Conservation (phyloP, 257 asterid species). For the Gardenia jasminoides region DNA sequence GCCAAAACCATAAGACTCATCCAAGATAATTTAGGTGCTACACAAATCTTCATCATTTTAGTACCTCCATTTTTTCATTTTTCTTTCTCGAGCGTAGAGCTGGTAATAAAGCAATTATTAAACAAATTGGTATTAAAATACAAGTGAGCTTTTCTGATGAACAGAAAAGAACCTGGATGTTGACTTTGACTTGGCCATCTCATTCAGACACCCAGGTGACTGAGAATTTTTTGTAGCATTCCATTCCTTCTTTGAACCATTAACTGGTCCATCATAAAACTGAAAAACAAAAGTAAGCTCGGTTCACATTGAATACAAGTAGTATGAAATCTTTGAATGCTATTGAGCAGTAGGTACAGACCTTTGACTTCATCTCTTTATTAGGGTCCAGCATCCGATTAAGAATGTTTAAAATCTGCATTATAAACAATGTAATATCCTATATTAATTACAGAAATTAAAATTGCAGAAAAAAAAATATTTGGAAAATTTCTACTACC, state of each 20-base stretch:
- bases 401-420: constrained; percentile 77
- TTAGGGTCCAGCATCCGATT: constrained; percentile 77
- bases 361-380: constrained; percentile 71
- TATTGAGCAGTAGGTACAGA: constrained; percentile 26
- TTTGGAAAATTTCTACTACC: constrained; percentile 43
- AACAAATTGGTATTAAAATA: neutral
- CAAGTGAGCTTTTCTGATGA: constrained; percentile 8
- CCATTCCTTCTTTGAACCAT: constrained; percentile 38
- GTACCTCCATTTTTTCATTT: neutral
- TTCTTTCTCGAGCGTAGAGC: neutral
- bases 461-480: constrained; percentile 3
- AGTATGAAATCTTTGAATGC: constrained; percentile 7
- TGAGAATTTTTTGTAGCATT: constrained; percentile 22
- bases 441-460: constrained; percentile 21
- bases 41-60: too few species aligned
- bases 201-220: constrained; percentile 27
- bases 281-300: constrained; percentile 26
- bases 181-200: constrained; percentile 27
- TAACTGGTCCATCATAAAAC: constrained; percentile 54
- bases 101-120: neutral
- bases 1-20: too few species aligned
- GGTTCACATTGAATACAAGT: constrained; percentile 17
- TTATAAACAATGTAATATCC: constrained; percentile 8
- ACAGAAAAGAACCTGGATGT: constrained; percentile 48
- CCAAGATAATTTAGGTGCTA: too few species aligned